Conservation (phyloP, 805 yeast species). For the Pichia heedii region DNA sequence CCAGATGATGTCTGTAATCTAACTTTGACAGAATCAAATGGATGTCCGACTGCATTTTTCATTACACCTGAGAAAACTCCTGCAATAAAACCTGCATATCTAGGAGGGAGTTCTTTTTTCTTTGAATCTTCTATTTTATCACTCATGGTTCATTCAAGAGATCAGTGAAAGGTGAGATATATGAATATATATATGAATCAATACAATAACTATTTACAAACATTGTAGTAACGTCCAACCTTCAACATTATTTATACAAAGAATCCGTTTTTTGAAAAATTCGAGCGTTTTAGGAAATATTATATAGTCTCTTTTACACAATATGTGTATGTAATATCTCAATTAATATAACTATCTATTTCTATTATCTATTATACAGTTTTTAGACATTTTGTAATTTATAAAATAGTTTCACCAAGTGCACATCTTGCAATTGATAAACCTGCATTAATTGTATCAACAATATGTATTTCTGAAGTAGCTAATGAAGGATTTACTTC, state of each 20-base stretch:
- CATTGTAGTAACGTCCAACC: no score
- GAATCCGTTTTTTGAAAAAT: no score
- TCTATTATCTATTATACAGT: no score
- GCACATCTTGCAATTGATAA: slow-evolving; percentile 91
- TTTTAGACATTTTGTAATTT: slow-evolving; percentile 10
- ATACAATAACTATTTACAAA: no score
- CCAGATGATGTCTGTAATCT: slow-evolving; percentile 63
- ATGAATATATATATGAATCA: no score
- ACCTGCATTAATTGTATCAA: slow-evolving; percentile 84
- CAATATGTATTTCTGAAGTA: slow-evolving; percentile 59
- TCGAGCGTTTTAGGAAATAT: no score
- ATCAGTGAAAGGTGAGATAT: no score
- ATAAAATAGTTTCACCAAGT: slow-evolving; percentile 79
- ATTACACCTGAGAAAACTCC: slow-evolving; percentile 84
- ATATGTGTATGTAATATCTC: no score
- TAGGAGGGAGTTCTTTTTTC: slow-evolving; percentile 32
- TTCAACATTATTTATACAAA: no score
- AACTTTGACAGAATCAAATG: slow-evolving; percentile 86
- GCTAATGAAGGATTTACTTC: slow-evolving; percentile 91
- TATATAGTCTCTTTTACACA: no score
- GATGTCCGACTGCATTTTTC: slow-evolving; percentile 87
- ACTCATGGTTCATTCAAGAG: background rate
- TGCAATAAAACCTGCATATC: slow-evolving; percentile 72
- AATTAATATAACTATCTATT: no score
- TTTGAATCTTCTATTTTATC: background rate